Evolutionary conservation across 2,329 filamentous ascomycete species (phyloP).

Genomic region (Pseudogymnoascus pannorum): DNA sequence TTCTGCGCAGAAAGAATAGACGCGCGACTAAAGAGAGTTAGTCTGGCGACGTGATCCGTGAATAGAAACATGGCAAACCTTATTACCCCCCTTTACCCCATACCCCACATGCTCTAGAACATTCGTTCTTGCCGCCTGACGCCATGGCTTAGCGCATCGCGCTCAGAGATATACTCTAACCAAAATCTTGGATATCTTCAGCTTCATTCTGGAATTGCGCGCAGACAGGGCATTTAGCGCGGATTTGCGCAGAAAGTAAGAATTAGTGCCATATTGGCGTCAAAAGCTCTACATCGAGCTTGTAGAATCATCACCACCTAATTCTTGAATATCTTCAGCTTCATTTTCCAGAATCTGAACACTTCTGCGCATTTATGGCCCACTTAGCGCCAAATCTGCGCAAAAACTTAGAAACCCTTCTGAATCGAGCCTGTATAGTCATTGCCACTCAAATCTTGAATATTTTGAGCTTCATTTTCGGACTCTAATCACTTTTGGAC

Average conservation of each 20-base stretch:
- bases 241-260: not conserved
- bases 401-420: no score
- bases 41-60: not conserved
- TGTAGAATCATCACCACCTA: not conserved
- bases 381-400: no score
- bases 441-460: no score
- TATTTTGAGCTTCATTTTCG: no score
- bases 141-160: not conserved
- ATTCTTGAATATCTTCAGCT: not conserved
- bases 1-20: not conserved
- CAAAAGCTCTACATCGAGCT: not conserved
- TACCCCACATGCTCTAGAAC: not conserved
- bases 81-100: not conserved
- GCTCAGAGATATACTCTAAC: not conserved
- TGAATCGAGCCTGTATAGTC: no score
- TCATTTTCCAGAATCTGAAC: not conserved
- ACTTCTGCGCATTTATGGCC: no score
- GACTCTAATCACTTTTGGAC: no score
- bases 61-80: not conserved
- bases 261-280: no score
- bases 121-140: not conserved
- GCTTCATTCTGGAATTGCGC: not conserved
- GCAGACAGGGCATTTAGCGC: no score
- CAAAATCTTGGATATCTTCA: not conserved
- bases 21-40: not conserved